These are phyloP conservation scores for Arctium minus DNA, from an alignment of 129 eudicot genomes.

Conservation along the genomic window DNA sequence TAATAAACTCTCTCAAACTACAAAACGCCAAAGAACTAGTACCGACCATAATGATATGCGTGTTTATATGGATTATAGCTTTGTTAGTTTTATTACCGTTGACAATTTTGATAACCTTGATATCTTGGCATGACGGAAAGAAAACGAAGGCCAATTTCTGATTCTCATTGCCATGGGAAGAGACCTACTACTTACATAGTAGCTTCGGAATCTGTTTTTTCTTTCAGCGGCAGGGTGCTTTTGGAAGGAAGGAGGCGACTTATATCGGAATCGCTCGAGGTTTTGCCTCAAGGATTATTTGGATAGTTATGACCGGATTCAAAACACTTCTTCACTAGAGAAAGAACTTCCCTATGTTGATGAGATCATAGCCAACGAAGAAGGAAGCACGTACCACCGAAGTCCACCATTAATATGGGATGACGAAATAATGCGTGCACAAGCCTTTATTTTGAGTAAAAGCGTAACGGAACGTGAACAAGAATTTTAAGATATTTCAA, in stretches of 20 bases:
- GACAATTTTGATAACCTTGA: background rate
- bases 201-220: background rate
- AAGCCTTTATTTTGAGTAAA: background rate
- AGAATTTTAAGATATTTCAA: too few relatives aligned
- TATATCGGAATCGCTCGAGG: too few relatives aligned
- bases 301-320: background rate
- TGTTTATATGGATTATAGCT: background rate
- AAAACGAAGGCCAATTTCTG: background rate
- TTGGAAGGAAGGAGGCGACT: background rate
- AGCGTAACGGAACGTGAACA: background rate
- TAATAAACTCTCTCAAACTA: background rate
- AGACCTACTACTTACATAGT: too few relatives aligned
- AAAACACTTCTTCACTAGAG: background rate
- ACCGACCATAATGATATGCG: background rate
- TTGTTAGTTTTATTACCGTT: background rate
- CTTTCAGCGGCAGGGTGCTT: too few relatives aligned
- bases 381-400: background rate
- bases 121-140: background rate
- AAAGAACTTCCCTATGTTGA: too few relatives aligned
- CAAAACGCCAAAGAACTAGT: background rate
- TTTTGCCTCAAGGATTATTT: too few relatives aligned
- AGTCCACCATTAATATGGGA: background rate
- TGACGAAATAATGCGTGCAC: background rate
- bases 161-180: background rate
- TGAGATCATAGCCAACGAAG: too few relatives aligned